Percentiles rank a stretch among this genome's conserved stretches.
These are phyloP conservation scores for Lentinula boryana DNA, from an alignment of 768 basidiomycete species.

Conservation along the genomic window DNA sequence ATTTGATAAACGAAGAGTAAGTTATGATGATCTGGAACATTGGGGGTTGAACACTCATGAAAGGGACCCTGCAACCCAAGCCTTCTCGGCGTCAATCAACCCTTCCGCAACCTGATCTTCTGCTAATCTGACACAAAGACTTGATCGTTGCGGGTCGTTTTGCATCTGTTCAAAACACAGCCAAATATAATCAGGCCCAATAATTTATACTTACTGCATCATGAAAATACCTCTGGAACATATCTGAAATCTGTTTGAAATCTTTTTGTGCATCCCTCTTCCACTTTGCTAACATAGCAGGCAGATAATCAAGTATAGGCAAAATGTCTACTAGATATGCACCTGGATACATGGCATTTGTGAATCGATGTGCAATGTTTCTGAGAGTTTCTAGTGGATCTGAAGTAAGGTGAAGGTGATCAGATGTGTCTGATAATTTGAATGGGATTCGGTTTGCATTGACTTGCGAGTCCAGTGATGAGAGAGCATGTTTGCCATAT, in stretches of 20 bases:
- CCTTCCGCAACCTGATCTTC: constrained; percentile 10
- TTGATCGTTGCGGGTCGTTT: not conserved
- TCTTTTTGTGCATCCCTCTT: constrained; percentile 1
- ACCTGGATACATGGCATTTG: not conserved
- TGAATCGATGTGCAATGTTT: not conserved
- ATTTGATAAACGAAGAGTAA: not conserved
- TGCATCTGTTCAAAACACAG: not conserved
- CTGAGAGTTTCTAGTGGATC: not conserved
- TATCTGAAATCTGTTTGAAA: not conserved
- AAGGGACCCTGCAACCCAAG: not conserved
- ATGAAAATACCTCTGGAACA: not conserved
- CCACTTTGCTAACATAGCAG: constrained; percentile 3
- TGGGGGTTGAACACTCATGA: not conserved
- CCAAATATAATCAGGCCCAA: not conserved
- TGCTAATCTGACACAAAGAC: not conserved
- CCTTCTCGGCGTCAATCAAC: not conserved
- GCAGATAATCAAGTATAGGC: constrained; percentile 5
- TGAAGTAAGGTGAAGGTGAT: not conserved
- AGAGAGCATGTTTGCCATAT: constrained; percentile 12
- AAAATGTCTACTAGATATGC: constrained; percentile 3
- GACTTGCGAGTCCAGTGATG: not conserved
- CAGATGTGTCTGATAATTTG: not conserved
- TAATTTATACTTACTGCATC: constrained; percentile 8
- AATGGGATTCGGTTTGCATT: not conserved
- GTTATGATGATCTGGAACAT: not conserved